phyloP scores from a whole-genome alignment of 2,329 filamentous ascomycete genomes.

The Thielaviopsis cerberus region DNA sequence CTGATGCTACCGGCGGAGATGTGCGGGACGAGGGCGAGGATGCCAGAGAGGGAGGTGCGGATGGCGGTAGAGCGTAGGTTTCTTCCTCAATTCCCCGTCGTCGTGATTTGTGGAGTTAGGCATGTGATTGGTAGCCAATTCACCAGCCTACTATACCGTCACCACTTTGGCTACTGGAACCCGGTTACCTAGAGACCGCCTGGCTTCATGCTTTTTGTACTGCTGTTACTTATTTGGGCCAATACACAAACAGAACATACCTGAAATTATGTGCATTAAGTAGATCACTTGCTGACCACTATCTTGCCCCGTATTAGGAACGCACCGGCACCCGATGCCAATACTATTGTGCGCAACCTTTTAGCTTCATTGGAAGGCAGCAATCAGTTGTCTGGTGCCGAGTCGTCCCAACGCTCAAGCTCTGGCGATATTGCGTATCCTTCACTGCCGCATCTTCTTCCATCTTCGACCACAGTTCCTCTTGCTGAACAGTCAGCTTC shows the following conservation, averaged over 20 bases:
- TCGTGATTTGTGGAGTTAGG: not conserved
- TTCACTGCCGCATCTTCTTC: constrained; percentile 69
- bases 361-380: constrained; percentile 58
- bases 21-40: constrained; percentile 75
- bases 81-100: constrained; percentile 12
- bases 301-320: constrained; percentile 31
- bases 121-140: not conserved
- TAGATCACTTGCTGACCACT: constrained; percentile 1
- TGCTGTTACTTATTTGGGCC: constrained; percentile 3
- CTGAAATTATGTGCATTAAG: not conserved
- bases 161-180: not conserved
- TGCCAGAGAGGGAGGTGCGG: constrained; percentile 79
- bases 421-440: constrained; percentile 48
- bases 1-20: constrained; percentile 78
- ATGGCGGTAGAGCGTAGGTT: constrained; percentile 99
- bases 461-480: constrained; percentile 58
- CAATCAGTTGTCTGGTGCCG: constrained; percentile 22
- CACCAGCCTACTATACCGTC: not conserved
- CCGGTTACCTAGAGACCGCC: not conserved
- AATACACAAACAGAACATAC: constrained; percentile 6
- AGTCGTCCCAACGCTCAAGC: constrained; percentile 18
- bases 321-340: constrained; percentile 46
- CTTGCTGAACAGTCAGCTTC: constrained; percentile 44
- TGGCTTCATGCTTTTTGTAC: not conserved
- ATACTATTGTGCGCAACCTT: constrained; percentile 69